Evolutionary conservation across 1,139 yeast genomes (phyloP).

Genomic region (Hanseniaspora gamundiae): DNA sequence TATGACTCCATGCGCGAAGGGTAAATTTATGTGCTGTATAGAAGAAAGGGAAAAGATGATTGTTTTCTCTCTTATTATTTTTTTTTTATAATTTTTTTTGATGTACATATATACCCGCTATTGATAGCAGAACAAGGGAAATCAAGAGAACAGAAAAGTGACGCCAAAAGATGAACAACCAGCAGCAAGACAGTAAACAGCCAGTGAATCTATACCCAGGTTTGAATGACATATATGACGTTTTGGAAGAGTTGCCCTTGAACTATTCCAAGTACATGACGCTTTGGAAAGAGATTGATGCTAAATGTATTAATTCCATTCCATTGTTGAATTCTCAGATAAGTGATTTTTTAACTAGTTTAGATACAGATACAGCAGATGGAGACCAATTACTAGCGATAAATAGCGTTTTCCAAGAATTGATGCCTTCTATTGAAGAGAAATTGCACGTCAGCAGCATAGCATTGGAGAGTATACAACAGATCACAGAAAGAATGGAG

Average conservation of each 20-base stretch:
- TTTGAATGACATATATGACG: conserved; percentile 81
- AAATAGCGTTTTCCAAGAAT: conserved; percentile 43
- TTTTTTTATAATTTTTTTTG: too few relatives aligned
- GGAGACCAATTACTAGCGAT: conserved; percentile 9
- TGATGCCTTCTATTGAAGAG: conserved; percentile 89
- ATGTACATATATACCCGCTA: too few relatives aligned
- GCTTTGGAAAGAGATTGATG: conserved; percentile 82
- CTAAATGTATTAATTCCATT: conserved; percentile 70
- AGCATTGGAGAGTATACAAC: conserved; percentile 66
- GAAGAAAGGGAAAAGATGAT: too few relatives aligned
- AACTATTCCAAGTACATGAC: conserved; percentile 83
- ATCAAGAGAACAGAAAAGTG: neutral
- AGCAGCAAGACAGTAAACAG: conserved; percentile 4
- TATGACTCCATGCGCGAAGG: too few relatives aligned
- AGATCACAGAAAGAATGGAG: conserved; percentile 63
- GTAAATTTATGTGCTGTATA: too few relatives aligned
- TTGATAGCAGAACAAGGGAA: too few relatives aligned
- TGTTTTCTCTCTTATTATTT: too few relatives aligned
- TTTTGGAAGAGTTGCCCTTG: conserved; percentile 78
- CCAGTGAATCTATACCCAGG: conserved; percentile 50
- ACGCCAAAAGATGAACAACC: conserved; percentile 1
- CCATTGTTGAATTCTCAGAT: conserved; percentile 57
- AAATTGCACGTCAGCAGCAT: conserved; percentile 95
- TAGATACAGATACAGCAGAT: neutral
- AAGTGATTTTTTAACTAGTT: conserved; percentile 35